Percentiles rank a stretch among this genome's conserved stretches.
Conservation (phyloP, 495 filamentous ascomycete species). For the Extremus antarcticus region DNA sequence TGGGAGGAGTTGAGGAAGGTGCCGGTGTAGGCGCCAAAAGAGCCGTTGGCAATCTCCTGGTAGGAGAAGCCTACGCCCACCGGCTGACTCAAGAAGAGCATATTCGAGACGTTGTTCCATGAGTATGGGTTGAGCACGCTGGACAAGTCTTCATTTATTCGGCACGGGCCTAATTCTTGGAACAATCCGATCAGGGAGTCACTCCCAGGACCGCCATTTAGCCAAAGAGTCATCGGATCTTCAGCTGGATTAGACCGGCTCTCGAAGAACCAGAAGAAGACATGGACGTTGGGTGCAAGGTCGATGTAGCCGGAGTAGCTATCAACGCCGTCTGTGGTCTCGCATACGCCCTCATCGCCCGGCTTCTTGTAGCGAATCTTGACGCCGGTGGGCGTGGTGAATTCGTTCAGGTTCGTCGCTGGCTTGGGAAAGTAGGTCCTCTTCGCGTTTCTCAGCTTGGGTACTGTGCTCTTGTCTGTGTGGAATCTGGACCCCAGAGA, state of each 20-base stretch:
- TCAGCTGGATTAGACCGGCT: constrained; percentile 16
- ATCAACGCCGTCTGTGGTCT: constrained; percentile 29
- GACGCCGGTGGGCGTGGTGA: constrained; percentile 46
- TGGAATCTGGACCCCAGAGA: not conserved
- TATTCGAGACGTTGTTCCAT: constrained; percentile 64
- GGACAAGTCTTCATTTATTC: constrained; percentile 42
- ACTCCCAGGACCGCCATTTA: constrained; percentile 43
- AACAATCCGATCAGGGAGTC: constrained; percentile 63
- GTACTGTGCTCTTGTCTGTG: not conserved
- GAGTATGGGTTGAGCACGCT: constrained; percentile 48
- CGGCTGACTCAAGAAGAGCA: constrained; percentile 65
- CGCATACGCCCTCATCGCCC: constrained; percentile 38
- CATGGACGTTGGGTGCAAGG: constrained; percentile 4
- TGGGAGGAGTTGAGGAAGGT: constrained; percentile 34
- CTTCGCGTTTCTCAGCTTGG: not conserved
- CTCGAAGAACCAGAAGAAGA: constrained; percentile 22
- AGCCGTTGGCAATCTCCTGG: constrained; percentile 28
- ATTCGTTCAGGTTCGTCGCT: not conserved
- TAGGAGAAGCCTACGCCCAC: constrained; percentile 54
- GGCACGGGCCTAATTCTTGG: constrained; percentile 53
- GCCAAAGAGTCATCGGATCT: constrained; percentile 25
- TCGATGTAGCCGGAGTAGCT: constrained; percentile 16
- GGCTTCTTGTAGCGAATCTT: constrained; percentile 44
- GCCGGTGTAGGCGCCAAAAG: constrained; percentile 25
- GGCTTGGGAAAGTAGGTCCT: not conserved